Conservation (phyloP, 176 grass and related monocot species). For the Carex littledalei region DNA sequence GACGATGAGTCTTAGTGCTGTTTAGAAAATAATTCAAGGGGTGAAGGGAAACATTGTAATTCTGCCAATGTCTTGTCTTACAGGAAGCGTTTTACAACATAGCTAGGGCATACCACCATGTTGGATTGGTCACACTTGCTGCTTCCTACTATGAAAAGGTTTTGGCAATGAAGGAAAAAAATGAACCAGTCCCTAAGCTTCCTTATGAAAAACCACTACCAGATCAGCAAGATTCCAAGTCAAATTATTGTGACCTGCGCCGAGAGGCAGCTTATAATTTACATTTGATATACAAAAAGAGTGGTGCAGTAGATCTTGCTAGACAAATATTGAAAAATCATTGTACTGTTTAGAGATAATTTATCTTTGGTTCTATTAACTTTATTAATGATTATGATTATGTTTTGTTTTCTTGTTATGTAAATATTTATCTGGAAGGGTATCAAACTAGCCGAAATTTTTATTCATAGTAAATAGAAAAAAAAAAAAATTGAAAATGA, state of each 20-base stretch:
- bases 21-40: neutral
- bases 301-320: conserved; percentile 78
- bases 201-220: conserved; percentile 44
- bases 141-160: conserved; percentile 86
- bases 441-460: neutral
- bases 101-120: conserved; percentile 81
- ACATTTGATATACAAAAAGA: conserved; percentile 96
- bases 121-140: conserved; percentile 71
- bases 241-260: conserved; percentile 61
- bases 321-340: conserved; percentile 76
- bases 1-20: neutral
- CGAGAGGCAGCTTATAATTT: conserved; percentile 88
- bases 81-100: conserved; percentile 92
- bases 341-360: conserved; percentile 47
- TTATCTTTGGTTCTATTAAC: neutral
- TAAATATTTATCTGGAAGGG: neutral
- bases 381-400: neutral
- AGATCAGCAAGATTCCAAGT: conserved; percentile 28
- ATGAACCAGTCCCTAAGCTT: conserved; percentile 64
- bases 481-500: no score
- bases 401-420: neutral
- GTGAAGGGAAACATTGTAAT: neutral
- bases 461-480: no score
- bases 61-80: conserved; percentile 18
- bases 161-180: conserved; percentile 45